A percentile compares a stretch with the other conserved stretches of the same genome.
These are phyloP conservation scores for Sicyos baderoa DNA, from an alignment of 306 rosid species.

Conservation along the genomic window DNA sequence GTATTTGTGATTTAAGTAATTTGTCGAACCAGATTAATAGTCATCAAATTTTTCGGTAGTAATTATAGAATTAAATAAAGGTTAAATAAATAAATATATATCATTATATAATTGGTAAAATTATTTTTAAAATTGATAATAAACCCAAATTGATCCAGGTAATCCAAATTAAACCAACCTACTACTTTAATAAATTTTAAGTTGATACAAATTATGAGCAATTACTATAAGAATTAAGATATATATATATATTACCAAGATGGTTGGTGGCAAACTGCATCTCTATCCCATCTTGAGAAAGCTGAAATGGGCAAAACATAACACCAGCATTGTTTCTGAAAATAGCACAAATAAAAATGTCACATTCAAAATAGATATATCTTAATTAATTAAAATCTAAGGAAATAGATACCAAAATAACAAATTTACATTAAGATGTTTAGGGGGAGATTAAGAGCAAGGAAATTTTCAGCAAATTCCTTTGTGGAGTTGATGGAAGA, in stretches of 20 bases:
- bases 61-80: too few species aligned
- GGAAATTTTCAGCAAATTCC: conserved; percentile 51
- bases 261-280: conserved; percentile 84
- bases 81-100: too few species aligned
- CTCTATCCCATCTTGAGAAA: conserved; percentile 72
- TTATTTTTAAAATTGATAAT: too few species aligned
- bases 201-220: too few species aligned
- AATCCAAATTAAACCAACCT: too few species aligned
- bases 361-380: neutral
- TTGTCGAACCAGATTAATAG: too few species aligned
- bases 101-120: too few species aligned
- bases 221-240: too few species aligned
- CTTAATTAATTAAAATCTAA: neutral
- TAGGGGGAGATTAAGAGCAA: conserved; percentile 67
- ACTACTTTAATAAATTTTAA: too few species aligned
- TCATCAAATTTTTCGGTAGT: too few species aligned
- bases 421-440: conserved; percentile 49
- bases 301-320: conserved; percentile 81
- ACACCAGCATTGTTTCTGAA: conserved; percentile 96
- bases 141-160: too few species aligned
- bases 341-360: neutral
- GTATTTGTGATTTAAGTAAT: too few species aligned
- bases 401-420: neutral
- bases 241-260: conserved; percentile 39
- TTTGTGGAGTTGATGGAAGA: conserved; percentile 51